These are phyloP conservation scores for Alternaria sp. DNA, from an alignment of 2,329 filamentous ascomycete species.

Conservation along the genomic window DNA sequence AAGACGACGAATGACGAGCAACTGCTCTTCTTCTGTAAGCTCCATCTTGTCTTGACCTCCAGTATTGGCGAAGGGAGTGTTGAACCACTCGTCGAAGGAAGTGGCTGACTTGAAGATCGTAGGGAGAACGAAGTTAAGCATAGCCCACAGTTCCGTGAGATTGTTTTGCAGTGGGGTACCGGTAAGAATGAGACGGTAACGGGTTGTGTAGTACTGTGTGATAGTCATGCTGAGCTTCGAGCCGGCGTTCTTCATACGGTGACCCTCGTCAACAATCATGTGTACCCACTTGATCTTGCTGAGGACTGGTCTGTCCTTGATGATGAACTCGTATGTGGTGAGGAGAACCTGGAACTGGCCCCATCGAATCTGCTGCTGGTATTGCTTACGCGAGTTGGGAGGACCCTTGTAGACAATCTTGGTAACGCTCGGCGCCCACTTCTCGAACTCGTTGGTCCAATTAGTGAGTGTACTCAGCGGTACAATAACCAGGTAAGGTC, in stretches of 20 bases:
- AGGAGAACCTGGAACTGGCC: constrained; percentile 95
- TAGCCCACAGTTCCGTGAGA: constrained; percentile 91
- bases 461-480: constrained; percentile 96
- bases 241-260: constrained; percentile 98
- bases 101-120: constrained; percentile 99
- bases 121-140: constrained; percentile 97
- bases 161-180: constrained; percentile 98
- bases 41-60: constrained; percentile 99
- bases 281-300: constrained; percentile 99
- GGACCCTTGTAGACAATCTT: constrained; percentile 98
- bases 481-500: constrained; percentile 95
- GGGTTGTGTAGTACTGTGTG: constrained; percentile 91
- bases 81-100: constrained; percentile 99
- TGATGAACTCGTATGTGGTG: constrained; percentile 99
- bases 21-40: constrained; percentile 97
- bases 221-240: constrained; percentile 96
- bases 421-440: constrained; percentile 89
- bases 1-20: constrained; percentile 95
- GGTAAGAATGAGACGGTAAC: constrained; percentile 94
- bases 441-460: constrained; percentile 98
- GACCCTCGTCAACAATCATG: constrained; percentile 99
- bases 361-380: constrained; percentile 92
- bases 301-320: constrained; percentile 93
- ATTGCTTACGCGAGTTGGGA: constrained; percentile 82
- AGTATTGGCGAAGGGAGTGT: constrained; percentile 98